Evolutionary conservation across 1,284 basidiomycete species (phyloP), one percentile per base, ranked within the genome.

Genomic region (Coniferiporia weirii): DNA sequence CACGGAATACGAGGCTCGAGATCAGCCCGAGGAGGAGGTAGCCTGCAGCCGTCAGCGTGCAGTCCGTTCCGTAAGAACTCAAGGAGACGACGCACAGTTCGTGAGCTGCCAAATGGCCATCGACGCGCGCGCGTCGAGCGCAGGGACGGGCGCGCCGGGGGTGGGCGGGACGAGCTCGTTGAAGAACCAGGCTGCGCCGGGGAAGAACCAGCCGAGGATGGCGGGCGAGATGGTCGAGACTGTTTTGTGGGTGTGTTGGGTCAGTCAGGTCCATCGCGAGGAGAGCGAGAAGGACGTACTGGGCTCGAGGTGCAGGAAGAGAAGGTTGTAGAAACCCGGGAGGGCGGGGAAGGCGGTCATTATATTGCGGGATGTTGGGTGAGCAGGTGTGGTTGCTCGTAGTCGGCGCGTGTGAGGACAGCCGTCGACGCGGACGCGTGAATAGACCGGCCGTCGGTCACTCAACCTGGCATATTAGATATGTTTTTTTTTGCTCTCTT

Each of bases 61-160:
- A n/a, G n/a, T n/a, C n/a, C n/a, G n/a, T n/a, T n/a, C n/a, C n/a
- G 49, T 22, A 60, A 20, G 43, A 32, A 46, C 40, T 15, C 3
- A 45, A 36, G 47, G 22, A 45, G 27, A 27, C 15, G 12, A 70
- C 77, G 46, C 62, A 87, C 89, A 87, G 65, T 87, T 90, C 32
- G 78, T 82, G 7, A 91, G 74, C 67, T 91, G 89, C 79, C 81
- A 83, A 56, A 90, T 77, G 15, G 81, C 82, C 80, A 89, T 87
- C n/a, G 73, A 72, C 3, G 83, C 79, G 17, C 83, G 75, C 27
- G 75, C 65, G 57, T 87, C 82, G 56, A 82, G 64, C 7, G 71
- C 61, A 12, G 60, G 4, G 64, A 27, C 35, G 38, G 68, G 62
- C 10, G 76, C 69, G 17, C 45, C 35, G 6, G 66, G 62, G 5